A percentile compares a stretch with the other conserved stretches of the same genome.
phyloP scores from a whole-genome alignment of 2,329 filamentous ascomycete genomes.

The Talaromyces pinophilus region DNA sequence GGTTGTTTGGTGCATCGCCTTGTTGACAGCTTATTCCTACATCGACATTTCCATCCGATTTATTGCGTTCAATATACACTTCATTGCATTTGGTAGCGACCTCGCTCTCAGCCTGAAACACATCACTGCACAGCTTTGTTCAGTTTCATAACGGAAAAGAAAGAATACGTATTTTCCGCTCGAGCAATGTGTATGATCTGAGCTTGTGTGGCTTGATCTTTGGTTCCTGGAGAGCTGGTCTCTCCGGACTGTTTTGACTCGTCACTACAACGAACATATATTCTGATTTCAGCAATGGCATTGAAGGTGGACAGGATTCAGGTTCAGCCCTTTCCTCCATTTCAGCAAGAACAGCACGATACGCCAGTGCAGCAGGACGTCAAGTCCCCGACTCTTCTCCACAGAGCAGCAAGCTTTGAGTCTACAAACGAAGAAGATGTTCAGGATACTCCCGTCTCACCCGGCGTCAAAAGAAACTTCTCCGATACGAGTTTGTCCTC shows the following conservation, averaged over 20 bases:
- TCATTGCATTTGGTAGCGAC: background rate
- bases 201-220: constrained; percentile 22
- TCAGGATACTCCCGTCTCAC: constrained; percentile 30
- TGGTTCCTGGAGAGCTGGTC: constrained; percentile 47
- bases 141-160: background rate
- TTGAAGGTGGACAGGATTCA: constrained; percentile 28
- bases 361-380: background rate
- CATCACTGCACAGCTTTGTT: background rate
- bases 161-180: background rate
- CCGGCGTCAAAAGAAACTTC: constrained; percentile 52
- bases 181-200: constrained; percentile 24
- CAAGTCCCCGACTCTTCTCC: constrained; percentile 36
- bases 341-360: constrained; percentile 23
- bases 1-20: background rate
- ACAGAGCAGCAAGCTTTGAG: constrained; percentile 61
- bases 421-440: constrained; percentile 50
- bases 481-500: constrained; percentile 51
- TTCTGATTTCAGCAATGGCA: constrained; percentile 33
- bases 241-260: constrained; percentile 33
- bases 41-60: background rate
- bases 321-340: constrained; percentile 26
- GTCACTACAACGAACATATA: background rate
- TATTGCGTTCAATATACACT: background rate
- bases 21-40: background rate
- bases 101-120: background rate